Conservation (phyloP, 352 stramenopile species). For the Phytophthora brassicae region DNA sequence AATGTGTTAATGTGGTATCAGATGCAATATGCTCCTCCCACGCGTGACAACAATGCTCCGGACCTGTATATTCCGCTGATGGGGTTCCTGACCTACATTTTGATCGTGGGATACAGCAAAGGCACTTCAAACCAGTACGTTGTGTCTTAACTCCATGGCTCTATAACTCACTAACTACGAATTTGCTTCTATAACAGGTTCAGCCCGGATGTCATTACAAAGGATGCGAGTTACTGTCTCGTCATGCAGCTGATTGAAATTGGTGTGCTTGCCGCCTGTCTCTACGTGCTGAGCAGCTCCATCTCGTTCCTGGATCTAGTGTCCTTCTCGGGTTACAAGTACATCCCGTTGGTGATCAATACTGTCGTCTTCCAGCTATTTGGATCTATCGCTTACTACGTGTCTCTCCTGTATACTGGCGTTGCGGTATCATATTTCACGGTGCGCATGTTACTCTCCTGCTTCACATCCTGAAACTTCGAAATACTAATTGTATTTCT, state of each 20-base stretch:
- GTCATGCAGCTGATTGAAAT: constrained; percentile 93
- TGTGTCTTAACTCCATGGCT: neutral
- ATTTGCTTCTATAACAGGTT: constrained; percentile 69
- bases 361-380: constrained; percentile 88
- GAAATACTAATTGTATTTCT: constrained; percentile 4
- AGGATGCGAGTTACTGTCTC: constrained; percentile 91
- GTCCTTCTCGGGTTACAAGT: constrained; percentile 99
- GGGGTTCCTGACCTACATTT: constrained; percentile 98
- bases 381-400: constrained; percentile 90
- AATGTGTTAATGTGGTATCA: constrained; percentile 13
- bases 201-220: constrained; percentile 94
- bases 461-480: neutral
- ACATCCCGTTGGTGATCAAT: constrained; percentile 96
- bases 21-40: constrained; percentile 89
- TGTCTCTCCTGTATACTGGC: constrained; percentile 93
- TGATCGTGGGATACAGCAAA: constrained; percentile 97
- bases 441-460: constrained; percentile 41
- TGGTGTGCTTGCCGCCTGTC: constrained; percentile 91
- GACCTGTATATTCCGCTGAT: constrained; percentile 99
- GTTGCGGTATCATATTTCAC: constrained; percentile 94
- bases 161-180: neutral
- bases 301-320: constrained; percentile 96
- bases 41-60: constrained; percentile 95
- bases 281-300: constrained; percentile 94
- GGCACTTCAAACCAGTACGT: constrained; percentile 90